Base-by-base conservation (phyloP, 2,329 filamentous ascomycete genomes). In the Gnomoniopsis smithogilvyi region DNA sequence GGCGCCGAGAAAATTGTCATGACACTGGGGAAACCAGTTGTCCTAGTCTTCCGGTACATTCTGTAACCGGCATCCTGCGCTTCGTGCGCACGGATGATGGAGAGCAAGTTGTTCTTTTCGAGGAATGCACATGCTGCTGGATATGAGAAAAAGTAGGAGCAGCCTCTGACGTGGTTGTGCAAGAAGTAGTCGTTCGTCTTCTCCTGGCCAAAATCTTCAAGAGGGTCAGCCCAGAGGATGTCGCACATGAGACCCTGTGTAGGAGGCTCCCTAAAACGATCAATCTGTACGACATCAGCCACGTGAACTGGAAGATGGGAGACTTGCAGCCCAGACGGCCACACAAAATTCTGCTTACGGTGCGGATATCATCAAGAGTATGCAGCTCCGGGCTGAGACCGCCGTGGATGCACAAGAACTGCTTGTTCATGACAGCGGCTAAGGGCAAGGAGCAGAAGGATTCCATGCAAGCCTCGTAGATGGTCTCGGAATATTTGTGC, bases 1-100 rank as follows among this genome's bases (percentile, higher is more conserved):
- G 95, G 95, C 1, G 95, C 95, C 48, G 94, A 98, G 82, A 99
- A 99, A 69, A 99, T 99, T 67, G 95, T 99, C 95, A 99, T 99
- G 64, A 99, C 95, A 77, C 93, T 97, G 22, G 95, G 95, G 79
- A 99, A 99, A 2, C 95, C 95, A 21, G 95, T 99, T 1, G 95
- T 98, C 64, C 94, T 86, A 26, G 95, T 99, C 83, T 99, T 99
- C 67, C 95, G 87, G 76, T 99, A 99, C 95, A 99, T 99, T 73
- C 95, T 86, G 76, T 99, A 99, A 21, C 95, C 95, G 41, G 95
- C 95, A 77, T 99, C 95, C 80, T 99, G 95, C 43, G 95, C 95
- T 76, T 99, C 95, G 80, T 99, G 95, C 21, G 95, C 95, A 68
- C 95, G 90, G 72, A 99, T 99, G 69, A 99, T 88, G 22, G 95